Percentiles rank a stretch among this genome's conserved stretches.
These are phyloP conservation scores for Sporothrix euskadiensis DNA, from an alignment of 2,329 filamentous ascomycete genomes.

Conservation along the genomic window DNA sequence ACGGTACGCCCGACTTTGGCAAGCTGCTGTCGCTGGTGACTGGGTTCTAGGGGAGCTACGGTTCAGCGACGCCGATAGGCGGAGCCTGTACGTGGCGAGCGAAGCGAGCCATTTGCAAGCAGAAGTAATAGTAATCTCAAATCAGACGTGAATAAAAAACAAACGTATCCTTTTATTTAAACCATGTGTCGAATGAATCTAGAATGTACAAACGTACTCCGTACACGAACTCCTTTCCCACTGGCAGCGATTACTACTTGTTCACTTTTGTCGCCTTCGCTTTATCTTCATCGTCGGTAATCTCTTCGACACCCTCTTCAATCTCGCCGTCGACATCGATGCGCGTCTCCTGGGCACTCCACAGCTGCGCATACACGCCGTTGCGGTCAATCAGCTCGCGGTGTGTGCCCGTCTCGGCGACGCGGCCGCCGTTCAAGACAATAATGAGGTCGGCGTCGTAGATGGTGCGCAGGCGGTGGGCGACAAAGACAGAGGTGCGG, in stretches of 20 bases:
- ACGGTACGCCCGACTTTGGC: conserved; percentile 33
- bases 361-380: conserved; percentile 84
- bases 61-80: background rate
- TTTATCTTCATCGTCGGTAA: conserved; percentile 28
- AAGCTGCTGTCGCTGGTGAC: conserved; percentile 31
- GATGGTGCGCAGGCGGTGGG: conserved; percentile 88
- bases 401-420: conserved; percentile 90
- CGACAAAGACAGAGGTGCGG: conserved; percentile 91
- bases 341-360: conserved; percentile 56
- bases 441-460: conserved; percentile 93
- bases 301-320: conserved; percentile 27
- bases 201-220: background rate
- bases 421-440: conserved; percentile 77
- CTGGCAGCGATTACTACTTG: background rate
- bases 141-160: background rate
- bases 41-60: conserved; percentile 3
- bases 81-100: background rate
- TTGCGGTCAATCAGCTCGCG: conserved; percentile 74
- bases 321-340: conserved; percentile 29
- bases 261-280: background rate
- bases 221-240: background rate
- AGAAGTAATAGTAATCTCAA: background rate
- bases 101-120: background rate
- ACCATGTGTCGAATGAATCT: too few relatives aligned
- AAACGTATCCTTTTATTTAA: background rate